A percentile compares a stretch with the other conserved stretches of the same genome.
These are phyloP conservation scores for Stephanodiscus minutulus DNA, from an alignment of 108 stramenopile genomes.

Conservation along the genomic window DNA sequence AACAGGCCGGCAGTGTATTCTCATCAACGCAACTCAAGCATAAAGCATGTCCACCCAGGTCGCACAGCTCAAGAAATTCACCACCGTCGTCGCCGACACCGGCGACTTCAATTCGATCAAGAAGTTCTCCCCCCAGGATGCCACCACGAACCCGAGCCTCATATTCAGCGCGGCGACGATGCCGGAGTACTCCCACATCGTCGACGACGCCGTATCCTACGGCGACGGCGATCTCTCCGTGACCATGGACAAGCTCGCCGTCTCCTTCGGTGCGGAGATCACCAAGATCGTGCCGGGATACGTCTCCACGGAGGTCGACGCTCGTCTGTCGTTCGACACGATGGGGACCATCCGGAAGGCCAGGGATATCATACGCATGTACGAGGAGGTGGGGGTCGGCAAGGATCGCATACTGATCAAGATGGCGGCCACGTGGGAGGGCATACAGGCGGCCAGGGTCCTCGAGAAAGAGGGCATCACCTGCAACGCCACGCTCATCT, in stretches of 20 bases:
- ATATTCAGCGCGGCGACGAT: conserved; percentile 93
- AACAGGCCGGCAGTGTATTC: too few relatives aligned
- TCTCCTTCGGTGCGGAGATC: conserved; percentile 97
- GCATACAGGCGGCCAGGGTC: conserved; percentile 94
- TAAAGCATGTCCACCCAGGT: conserved; percentile 57
- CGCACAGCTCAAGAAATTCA: conserved; percentile 81
- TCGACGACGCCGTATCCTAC: conserved; percentile 86
- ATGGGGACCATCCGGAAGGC: conserved; percentile 94
- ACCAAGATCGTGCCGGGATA: conserved; percentile 98
- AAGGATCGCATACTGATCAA: conserved; percentile 98
- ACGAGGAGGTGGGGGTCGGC: conserved; percentile 91
- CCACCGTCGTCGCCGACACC: conserved; percentile 88
- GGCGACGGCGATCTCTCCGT: conserved; percentile 75
- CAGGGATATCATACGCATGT: conserved; percentile 90
- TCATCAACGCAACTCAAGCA: conserved; percentile 29
- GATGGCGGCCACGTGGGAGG: conserved; percentile 98
- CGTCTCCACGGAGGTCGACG: conserved; percentile 99
- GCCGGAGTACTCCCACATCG: conserved; percentile 71
- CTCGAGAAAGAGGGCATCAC: conserved; percentile 97
- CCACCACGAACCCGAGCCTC: conserved; percentile 97
- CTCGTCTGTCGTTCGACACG: conserved; percentile 97
- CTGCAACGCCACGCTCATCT: conserved; percentile 98
- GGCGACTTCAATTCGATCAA: conserved; percentile 93
- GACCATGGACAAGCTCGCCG: conserved; percentile 95
- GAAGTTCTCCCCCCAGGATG: conserved; percentile 91